Conservation (phyloP, 805 yeast species). For the Candida broadrunensis region DNA sequence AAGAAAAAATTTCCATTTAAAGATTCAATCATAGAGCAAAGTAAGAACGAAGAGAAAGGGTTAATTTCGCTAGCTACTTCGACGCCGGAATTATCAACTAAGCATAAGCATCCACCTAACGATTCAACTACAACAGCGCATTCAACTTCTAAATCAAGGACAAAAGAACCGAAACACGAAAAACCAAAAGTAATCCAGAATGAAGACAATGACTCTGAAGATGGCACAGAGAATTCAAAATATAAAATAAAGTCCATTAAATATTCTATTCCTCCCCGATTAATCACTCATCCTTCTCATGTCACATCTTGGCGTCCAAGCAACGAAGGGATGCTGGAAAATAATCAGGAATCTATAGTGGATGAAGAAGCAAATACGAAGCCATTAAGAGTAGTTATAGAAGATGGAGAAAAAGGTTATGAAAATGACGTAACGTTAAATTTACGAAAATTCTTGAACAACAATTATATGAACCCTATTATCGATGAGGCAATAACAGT, state of each 20-base stretch:
- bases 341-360: not conserved
- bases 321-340: conserved; percentile 12
- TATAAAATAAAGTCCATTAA: conserved; percentile 24
- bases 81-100: not conserved
- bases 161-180: no score
- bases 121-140: not conserved
- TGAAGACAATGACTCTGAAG: conserved; percentile 1
- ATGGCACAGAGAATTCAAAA: not conserved
- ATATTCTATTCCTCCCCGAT: conserved; percentile 31
- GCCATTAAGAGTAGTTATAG: not conserved
- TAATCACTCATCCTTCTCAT: conserved; percentile 44
- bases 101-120: not conserved
- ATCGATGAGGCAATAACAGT: conserved; percentile 31
- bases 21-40: conserved; percentile 22
- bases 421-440: conserved; percentile 1
- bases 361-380: not conserved
- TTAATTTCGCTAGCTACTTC: not conserved
- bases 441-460: conserved; percentile 23
- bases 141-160: not conserved
- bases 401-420: not conserved
- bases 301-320: conserved; percentile 39
- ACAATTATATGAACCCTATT: conserved; percentile 31
- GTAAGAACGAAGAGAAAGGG: conserved; percentile 17
- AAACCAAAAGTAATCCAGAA: not conserved
- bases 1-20: conserved; percentile 35